phyloP scores from a whole-genome alignment of 2,329 filamentous ascomycete species.

The Pseudogymnoascus pannorum region DNA sequence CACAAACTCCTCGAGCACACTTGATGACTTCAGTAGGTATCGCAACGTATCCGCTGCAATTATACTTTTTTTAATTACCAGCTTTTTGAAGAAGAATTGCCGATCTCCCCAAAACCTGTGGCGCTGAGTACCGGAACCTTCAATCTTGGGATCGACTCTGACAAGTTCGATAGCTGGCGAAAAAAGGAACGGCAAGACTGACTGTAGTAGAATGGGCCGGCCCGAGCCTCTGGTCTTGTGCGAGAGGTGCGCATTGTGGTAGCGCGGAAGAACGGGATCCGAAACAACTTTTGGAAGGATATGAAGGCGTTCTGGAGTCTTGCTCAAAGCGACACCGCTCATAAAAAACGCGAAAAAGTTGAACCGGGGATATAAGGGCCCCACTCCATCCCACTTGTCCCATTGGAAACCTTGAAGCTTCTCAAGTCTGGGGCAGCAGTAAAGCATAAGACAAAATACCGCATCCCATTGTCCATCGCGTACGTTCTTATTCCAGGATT shows the following conservation, averaged over 20 bases:
- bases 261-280: not conserved
- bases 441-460: not conserved
- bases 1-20: not conserved
- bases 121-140: not conserved
- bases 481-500: not conserved
- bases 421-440: not conserved
- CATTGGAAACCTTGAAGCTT: slow-evolving; percentile 1
- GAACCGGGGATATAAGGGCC: not conserved
- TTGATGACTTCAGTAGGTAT: not conserved
- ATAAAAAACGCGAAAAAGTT: not conserved
- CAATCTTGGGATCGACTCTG: not conserved
- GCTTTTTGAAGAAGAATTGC: not conserved
- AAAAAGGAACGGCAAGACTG: not conserved
- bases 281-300: not conserved
- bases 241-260: not conserved
- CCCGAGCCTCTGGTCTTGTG: not conserved
- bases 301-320: not conserved
- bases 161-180: not conserved
- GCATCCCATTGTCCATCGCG: not conserved
- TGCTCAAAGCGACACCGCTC: not conserved
- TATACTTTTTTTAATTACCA: not conserved
- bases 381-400: not conserved
- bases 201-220: not conserved
- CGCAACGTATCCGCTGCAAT: not conserved
- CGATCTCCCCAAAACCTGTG: not conserved